phyloP scores from a whole-genome alignment of 805 yeast genomes.

The Soucietia sequanensis region DNA sequence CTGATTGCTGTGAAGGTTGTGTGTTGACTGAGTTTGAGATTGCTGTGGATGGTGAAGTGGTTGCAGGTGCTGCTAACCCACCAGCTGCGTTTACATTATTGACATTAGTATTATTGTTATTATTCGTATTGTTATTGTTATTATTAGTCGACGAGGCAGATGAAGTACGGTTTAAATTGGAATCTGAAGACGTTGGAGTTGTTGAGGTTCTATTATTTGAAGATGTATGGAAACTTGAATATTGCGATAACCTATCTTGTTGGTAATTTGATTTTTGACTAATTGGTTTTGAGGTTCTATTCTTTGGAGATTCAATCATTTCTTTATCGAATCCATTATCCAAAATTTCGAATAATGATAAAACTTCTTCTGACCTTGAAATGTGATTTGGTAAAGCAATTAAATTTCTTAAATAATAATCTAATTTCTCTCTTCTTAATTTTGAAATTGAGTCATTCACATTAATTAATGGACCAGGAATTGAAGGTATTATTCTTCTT shows the following conservation, averaged over 20 bases:
- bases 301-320: constrained; percentile 16
- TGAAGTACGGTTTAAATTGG: constrained; percentile 16
- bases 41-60: constrained; percentile 22
- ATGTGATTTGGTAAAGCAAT: constrained; percentile 75
- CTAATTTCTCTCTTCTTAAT: constrained; percentile 53
- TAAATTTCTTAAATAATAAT: constrained; percentile 53
- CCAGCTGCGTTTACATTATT: constrained; percentile 12
- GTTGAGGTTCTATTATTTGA: constrained; percentile 18
- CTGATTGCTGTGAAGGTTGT: constrained; percentile 6
- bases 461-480: constrained; percentile 93
- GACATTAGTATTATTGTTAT: too few species aligned
- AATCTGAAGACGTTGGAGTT: constrained; percentile 27
- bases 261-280: constrained; percentile 44
- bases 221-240: constrained; percentile 33
- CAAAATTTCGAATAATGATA: constrained; percentile 64
- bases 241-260: constrained; percentile 53
- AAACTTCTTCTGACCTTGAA: constrained; percentile 65
- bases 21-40: constrained; percentile 14
- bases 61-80: constrained; percentile 15
- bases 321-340: constrained; percentile 63
- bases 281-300: constrained; percentile 33
- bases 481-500: constrained; percentile 82
- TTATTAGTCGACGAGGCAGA: constrained; percentile 21
- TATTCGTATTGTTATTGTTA: too few species aligned
- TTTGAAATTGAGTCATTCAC: constrained; percentile 73